Percentiles rank a stretch among this genome's conserved stretches.
These are phyloP conservation scores for Gossypium arboreum DNA, from an alignment of 345 rosid genomes.

Conservation along the genomic window DNA sequence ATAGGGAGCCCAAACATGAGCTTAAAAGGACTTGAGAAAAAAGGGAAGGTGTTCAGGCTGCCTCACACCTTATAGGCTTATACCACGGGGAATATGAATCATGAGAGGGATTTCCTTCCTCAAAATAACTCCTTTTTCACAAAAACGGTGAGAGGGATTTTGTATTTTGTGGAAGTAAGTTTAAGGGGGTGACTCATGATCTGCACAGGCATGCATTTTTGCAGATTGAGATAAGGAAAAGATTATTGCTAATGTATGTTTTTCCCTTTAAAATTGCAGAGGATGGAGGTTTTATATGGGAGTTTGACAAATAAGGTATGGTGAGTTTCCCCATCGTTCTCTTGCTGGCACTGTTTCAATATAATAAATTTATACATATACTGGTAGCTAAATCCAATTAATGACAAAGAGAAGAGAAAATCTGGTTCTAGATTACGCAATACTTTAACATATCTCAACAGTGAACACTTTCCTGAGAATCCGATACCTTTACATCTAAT, in stretches of 20 bases:
- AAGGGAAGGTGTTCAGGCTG: neutral
- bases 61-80: neutral
- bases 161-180: too few species aligned
- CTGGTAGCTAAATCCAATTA: too few species aligned
- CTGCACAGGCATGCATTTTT: neutral
- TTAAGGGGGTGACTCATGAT: neutral
- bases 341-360: neutral
- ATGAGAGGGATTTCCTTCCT: too few species aligned
- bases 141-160: too few species aligned
- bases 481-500: neutral
- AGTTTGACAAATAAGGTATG: slow-evolving; percentile 42
- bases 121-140: too few species aligned
- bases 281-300: slow-evolving; percentile 60
- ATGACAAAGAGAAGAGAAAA: too few species aligned
- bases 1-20: neutral
- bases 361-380: too few species aligned
- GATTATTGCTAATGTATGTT: neutral
- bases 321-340: neutral
- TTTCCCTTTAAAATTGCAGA: slow-evolving; percentile 21
- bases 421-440: neutral
- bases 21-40: too few species aligned
- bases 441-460: neutral
- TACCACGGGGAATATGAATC: neutral
- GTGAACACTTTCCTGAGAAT: neutral
- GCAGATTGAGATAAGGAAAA: neutral